Conservation (phyloP, 2,329 filamentous ascomycete species). For the Colletotrichum spinosum region DNA sequence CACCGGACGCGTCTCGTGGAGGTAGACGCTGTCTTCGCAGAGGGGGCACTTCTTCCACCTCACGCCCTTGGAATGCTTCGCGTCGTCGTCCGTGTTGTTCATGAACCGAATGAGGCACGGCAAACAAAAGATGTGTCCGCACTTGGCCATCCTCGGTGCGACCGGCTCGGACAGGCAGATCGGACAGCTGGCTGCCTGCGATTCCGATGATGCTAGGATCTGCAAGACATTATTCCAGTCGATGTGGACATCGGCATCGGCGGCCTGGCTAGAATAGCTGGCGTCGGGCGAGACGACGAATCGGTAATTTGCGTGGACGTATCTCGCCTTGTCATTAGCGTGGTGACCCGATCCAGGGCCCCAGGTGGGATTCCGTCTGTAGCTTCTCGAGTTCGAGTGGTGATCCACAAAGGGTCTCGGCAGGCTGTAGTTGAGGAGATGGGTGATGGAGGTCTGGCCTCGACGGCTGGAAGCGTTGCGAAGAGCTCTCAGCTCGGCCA, state of each 20-base stretch:
- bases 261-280: conserved; percentile 82
- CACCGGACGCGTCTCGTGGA: conserved; percentile 90
- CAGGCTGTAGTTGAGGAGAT: conserved; percentile 91
- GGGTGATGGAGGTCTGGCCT: conserved; percentile 96
- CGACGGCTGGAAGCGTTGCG: conserved; percentile 76
- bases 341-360: conserved; percentile 91
- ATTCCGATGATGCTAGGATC: conserved; percentile 89
- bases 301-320: conserved; percentile 94
- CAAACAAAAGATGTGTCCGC: conserved; percentile 96
- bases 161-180: conserved; percentile 95
- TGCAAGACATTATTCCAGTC: conserved; percentile 94
- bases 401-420: conserved; percentile 75
- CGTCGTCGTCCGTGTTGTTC: conserved; percentile 84
- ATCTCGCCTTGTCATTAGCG: conserved; percentile 89
- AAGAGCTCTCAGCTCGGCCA: conserved; percentile 79
- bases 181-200: conserved; percentile 88
- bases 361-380: conserved; percentile 81
- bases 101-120: conserved; percentile 96
- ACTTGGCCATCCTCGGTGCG: conserved; percentile 95
- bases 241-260: conserved; percentile 88
- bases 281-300: conserved; percentile 91
- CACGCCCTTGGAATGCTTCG: conserved; percentile 74
- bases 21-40: conserved; percentile 92
- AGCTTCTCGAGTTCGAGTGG: conserved; percentile 64
- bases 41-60: conserved; percentile 97